Evolutionary conservation across 1,139 yeast species (phyloP), one percentile per base, ranked within the genome.

Genomic region (Scheffersomyces insectosa): DNA sequence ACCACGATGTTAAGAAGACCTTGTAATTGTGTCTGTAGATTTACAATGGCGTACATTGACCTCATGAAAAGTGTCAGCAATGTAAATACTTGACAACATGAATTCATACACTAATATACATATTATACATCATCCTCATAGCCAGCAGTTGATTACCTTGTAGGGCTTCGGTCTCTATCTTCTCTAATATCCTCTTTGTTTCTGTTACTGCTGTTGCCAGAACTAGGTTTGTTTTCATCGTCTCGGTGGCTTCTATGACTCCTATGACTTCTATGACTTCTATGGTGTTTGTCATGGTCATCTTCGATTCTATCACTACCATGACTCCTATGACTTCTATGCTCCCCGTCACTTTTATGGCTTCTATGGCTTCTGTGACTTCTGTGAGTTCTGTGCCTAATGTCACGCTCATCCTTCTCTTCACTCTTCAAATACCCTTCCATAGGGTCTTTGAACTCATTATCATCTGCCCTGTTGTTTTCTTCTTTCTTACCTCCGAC

Each of bases 381-480:
- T 11, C 37, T 28, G 32, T 39, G 31, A 13, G 38, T 33, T 15
- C 41, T 41, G 8, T 28, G 15, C 9, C 33, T 31, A 39, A 36
- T 32, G 7, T 36, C 31, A n/a, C 41, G 29, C 3, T 34, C 37
- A 7, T 27, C 28, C 7, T 37, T 28, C 25, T 30, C 30, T 13
- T 30, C 37, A 4, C 16, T 37, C 6, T 20, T 38, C 28, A 40
- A 44, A 23, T 39, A 40, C 27, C 28, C 29, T 41, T 30, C 42
- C 36, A 47, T 50, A 10, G 55, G 52, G 37, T 56, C 59, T 16
- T 37, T 42, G 35, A 59, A 55, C 12, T 54, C 56, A 23, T 55
- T 52, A 16, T 48, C 48, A 16, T 47, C 56, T 33, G 52, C 8
- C 25, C 25, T 3, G 5, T 54, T 57, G 16, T 51, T 57, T 20